Base-by-base conservation (phyloP, 139 green algal species). In the Microglena sp. region DNA sequence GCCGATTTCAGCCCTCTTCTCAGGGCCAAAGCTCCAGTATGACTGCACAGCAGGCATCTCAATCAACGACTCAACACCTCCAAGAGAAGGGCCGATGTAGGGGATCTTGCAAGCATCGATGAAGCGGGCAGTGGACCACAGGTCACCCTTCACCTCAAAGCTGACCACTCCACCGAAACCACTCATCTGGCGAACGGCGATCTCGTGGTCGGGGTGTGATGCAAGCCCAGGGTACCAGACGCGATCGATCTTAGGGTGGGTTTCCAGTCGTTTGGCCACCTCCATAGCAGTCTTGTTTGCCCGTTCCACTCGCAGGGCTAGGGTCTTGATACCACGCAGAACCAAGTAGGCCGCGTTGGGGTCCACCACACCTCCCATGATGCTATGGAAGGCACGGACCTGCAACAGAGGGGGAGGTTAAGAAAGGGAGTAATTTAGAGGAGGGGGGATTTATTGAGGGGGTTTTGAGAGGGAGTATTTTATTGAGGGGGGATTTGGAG, bases 21-120 rank as follows among this genome's bases (percentile, higher is more conserved):
- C 89, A 1, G 90, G 78, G 0, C 89, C 88, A 54, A 75, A 77
- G 36, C 55, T 33, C 87, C 82, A 91, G 76, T 90, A 91, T 30
- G 76, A 90, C 65, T 98, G 87, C 32, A 99, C 83, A 15, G 94
- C 95, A 7, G 94, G 94, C 85, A 99, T 95, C 79, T 99, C 94
- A 61, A 99, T 97, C 24, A 99, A 80, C 1, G 74, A 86, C 78
- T 99, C 94, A 31, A 96, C 90, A n/a, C 94, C 94, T 5, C 94
- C 94, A 44, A 99, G 78, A 5, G 84, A 95, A 3, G 94, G 94
- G 26, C 93, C 94, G 60, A 99, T 99, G 87, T 99, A 99, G 1
- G 94, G 94, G 45, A 99, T 77, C 58, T 72, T 77, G 24, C 92
- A 80, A 21, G 45, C 62, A 72, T 99, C 94, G 33, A 99, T 92